Evolutionary conservation across 2,329 filamentous ascomycete genomes (phyloP), one percentile per base, ranked within the genome.

Genomic region (Trichophyton rubrum): DNA sequence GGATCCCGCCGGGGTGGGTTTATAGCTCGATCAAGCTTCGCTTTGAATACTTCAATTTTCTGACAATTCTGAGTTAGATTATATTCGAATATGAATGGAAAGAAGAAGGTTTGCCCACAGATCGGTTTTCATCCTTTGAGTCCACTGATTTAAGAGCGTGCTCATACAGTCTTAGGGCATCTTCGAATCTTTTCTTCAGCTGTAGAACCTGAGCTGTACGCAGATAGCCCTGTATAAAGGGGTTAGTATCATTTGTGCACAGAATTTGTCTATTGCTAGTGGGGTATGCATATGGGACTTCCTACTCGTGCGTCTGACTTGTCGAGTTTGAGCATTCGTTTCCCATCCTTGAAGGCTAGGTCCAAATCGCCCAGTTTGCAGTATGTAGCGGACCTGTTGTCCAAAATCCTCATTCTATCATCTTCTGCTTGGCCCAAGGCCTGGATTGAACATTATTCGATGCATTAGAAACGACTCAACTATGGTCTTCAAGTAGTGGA

Each of bases 121-220:
- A 66, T 59, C 69, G 68, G 20, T 68, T 64, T 7, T 68, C 62
- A 60, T 77, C 72, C 33, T 72, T 68, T n/a, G 71, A 67, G 8
- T 76, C 71, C 20, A 84, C 72, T 53, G 73, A 76, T 62, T 79
- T 80, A 64, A 85, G 70, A n/a, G 80, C 83, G 67, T 82, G 79
- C 27, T 78, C 75, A 69, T 84, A 85, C 24, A 84, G 77, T 9
- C 78, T 75, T 11, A 82, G 66, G 4, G 83, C 83, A 24, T 76
- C 77, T n/a, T 78, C 74, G 1, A 72, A 68, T 66, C 80, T 82
- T 9, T 75, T 73, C 71, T 79, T 77, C 62, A 74, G 62, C 9
- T 73, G 64, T 27, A 78, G 71, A 4, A 75, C 68, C 61, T 78
- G 79, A 2, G 77, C 81, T 27, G 79, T 79, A 59, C 82, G 79